Evolutionary conservation across 2,329 filamentous ascomycete genomes (phyloP).

Genomic region (Nigrograna mackinnonii): DNA sequence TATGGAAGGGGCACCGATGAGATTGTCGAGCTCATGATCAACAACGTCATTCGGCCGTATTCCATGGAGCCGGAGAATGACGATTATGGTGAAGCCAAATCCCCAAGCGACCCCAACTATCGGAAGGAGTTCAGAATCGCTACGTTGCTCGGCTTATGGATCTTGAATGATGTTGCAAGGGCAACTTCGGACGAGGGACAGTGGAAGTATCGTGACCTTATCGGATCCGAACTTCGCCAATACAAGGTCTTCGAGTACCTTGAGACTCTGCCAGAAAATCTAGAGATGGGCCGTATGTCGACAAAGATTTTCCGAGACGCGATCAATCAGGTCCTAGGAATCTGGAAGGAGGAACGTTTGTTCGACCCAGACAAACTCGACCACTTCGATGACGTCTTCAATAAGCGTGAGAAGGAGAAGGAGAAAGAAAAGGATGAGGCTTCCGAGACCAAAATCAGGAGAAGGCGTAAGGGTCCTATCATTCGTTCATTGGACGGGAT

Average conservation of each 20-base stretch:
- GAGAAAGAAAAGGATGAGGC: slow-evolving; percentile 56
- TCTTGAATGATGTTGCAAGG: slow-evolving; percentile 79
- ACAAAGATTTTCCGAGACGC: slow-evolving; percentile 57
- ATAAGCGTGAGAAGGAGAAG: slow-evolving; percentile 37
- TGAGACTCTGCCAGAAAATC: slow-evolving; percentile 71
- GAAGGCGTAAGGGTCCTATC: too few relatives aligned
- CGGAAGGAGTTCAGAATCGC: slow-evolving; percentile 18
- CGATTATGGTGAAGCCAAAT: slow-evolving; percentile 70
- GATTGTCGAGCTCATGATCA: slow-evolving; percentile 84
- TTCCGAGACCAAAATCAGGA: too few relatives aligned
- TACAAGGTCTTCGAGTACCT: slow-evolving; percentile 75
- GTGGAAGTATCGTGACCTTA: slow-evolving; percentile 83
- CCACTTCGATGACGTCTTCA: slow-evolving; percentile 32
- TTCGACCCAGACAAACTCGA: slow-evolving; percentile 32
- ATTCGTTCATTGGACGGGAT: too few relatives aligned
- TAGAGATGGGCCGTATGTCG: slow-evolving; percentile 79
- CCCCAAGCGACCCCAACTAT: slow-evolving; percentile 15
- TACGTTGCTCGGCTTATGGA: slow-evolving; percentile 67
- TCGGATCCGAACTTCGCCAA: slow-evolving; percentile 71
- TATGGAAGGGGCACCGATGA: slow-evolving; percentile 85
- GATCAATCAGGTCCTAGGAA: slow-evolving; percentile 34
- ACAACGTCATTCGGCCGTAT: slow-evolving; percentile 79
- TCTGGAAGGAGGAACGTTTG: slow-evolving; percentile 36
- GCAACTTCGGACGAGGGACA: slow-evolving; percentile 48
- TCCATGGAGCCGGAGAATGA: too few relatives aligned